Evolutionary conservation across 768 basidiomycete species (phyloP), one percentile per base, ranked within the genome.

Genomic region (Amanita pseudoporphyria): DNA sequence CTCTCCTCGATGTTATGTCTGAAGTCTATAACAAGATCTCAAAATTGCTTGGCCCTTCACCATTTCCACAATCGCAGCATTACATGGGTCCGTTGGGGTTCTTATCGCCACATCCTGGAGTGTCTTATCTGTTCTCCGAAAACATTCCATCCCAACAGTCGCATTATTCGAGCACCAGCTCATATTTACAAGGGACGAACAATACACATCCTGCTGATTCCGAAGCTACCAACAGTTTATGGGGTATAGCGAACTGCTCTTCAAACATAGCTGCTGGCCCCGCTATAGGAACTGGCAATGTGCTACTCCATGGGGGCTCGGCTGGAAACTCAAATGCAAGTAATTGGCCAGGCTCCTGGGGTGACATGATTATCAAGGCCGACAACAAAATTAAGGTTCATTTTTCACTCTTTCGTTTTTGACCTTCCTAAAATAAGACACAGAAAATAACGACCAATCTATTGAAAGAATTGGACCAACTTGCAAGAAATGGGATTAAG

Each of bases 1-100:
- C 91, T 30, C 79, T 92, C 22, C 81, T 92, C 47, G 92, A 94
- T 60, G 85, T 94, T 42, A 76, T 94, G 35, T 87, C 87, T 14
- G 89, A 92, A 60, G 80, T 89, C 26, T 95, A 94, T 70, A 82
- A 87, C 65, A 91, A 89, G 65, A 84, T 95, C 35, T 77, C 78
- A 7, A 81, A 81, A 59, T 78, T 90, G 45, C 80, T 95, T 19
- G 89, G 89, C 0, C 84, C 89, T 3, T 88, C 87, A 0, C 82
- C 84, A 0, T 83, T 89, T 59, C 72, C 82, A 5, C 75, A 78
- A 54, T 67, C 72, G 9, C 80, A 80, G 48, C 75, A 84, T 45
- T 82, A 85, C 67, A 86, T 84, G 79, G 83, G 85, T 53, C 84
- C 86, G 12, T 69, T 89, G 12, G 86, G 86, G 13, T 66, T 81